Evolutionary conservation across 1,284 basidiomycete species (phyloP), one percentile per base, ranked within the genome.

Genomic region (Volvariella volvacea): DNA sequence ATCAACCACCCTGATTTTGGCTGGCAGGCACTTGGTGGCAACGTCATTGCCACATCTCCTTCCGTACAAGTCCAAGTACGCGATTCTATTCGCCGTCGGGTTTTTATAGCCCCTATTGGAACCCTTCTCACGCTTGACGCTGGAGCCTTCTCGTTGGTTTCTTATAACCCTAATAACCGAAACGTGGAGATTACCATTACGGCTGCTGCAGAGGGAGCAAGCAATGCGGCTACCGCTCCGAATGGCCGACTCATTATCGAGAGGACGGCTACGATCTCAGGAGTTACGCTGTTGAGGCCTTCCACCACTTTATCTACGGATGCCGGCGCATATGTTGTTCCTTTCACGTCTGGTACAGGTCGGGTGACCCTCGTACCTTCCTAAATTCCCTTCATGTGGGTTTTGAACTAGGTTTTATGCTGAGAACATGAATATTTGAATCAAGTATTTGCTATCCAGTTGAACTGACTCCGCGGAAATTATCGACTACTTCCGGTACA

Each of bases 21-120:
- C n/a, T n/a, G n/a, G n/a, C n/a, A n/a, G n/a, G n/a, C n/a, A n/a
- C n/a, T n/a, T n/a, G n/a, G n/a, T n/a, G n/a, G n/a, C n/a, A n/a
- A n/a, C n/a, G n/a, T n/a, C n/a, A n/a, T n/a, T n/a, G n/a, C n/a
- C n/a, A n/a, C n/a, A n/a, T n/a, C n/a, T n/a, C n/a, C n/a, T n/a
- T n/a, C n/a, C n/a, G n/a, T n/a, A n/a, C n/a, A n/a, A n/a, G n/a
- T 53, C 7, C 59, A 70, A 47, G 55, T 71, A 14, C 64, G 62
- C 44, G 77, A 80, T 56, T 64, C 76, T 17, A 59, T 74, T 34
- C 64, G 76, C 17, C 65, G 74, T 40, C 63, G 74, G 21, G 66
- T 80, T 4, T 78, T 73, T 55, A 59, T 79, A 42, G 75, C 75
- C 3, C 67, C 74, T 0, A 59, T 78, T 20, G 73, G 69, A 4